Conservation (phyloP, 495 filamentous ascomycete species). For the Tuber borchii region DNA sequence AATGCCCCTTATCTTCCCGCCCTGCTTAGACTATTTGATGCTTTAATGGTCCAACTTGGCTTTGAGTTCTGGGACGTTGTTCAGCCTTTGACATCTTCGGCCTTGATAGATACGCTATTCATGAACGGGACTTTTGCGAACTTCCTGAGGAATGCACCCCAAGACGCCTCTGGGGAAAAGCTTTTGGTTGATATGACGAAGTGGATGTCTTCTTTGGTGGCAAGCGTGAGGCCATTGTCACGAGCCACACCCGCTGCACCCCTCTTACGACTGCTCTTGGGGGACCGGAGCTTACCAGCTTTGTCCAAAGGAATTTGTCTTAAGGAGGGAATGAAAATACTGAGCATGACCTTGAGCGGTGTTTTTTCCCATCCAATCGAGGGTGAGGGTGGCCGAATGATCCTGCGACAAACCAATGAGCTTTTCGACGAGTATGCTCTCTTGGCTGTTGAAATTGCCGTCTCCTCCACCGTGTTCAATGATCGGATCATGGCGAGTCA, state of each 20-base stretch:
- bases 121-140: constrained; percentile 30
- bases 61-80: constrained; percentile 41
- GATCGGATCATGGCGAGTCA: constrained; percentile 37
- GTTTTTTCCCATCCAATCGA: constrained; percentile 32
- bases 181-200: constrained; percentile 34
- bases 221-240: constrained; percentile 36
- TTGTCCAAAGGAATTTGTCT: constrained; percentile 37
- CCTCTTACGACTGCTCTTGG: constrained; percentile 34
- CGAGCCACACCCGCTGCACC: constrained; percentile 34
- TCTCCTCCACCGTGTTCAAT: constrained; percentile 27
- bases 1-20: constrained; percentile 35
- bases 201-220: constrained; percentile 41
- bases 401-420: constrained; percentile 39
- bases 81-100: constrained; percentile 35
- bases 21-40: constrained; percentile 38
- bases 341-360: constrained; percentile 33
- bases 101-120: constrained; percentile 37
- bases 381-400: constrained; percentile 33
- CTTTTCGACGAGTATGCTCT: constrained; percentile 35
- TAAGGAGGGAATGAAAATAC: constrained; percentile 41
- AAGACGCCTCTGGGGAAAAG: constrained; percentile 26
- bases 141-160: constrained; percentile 28
- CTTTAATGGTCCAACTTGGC: constrained; percentile 38
- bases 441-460: constrained; percentile 30
- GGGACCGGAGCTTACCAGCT: constrained; percentile 22